Evolutionary conservation across 345 rosid species (phyloP), one percentile per base, ranked within the genome.

Genomic region (Xanthoceras sorbifolium): DNA sequence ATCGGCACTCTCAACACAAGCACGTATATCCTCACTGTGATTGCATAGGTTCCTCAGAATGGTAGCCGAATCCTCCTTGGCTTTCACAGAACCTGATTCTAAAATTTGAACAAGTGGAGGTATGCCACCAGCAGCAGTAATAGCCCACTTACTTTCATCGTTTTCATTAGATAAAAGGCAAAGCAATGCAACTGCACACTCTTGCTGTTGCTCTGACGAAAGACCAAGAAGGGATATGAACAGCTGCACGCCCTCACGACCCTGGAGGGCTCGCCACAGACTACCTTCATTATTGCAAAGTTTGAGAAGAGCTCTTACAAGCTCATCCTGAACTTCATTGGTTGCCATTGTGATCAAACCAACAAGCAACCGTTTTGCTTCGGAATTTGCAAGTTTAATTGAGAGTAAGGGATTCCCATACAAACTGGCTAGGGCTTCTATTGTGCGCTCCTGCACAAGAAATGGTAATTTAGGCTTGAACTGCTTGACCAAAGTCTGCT

Each of bases 91-190:
- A 9, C 99, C 99, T 48, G 92, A 90, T 89, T 97, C 99, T 62
- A 97, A 86, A 87, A 97, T 97, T 80, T 91, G 99, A 78, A 97
- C 99, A 66, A 97, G 97, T 9, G 99, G 99, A 82, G 99, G 99
- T 83, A 97, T 97, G 70, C 99, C 99, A 88, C 98, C 99, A 80
- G 99, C 99, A 77, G 99, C 99, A 63, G 99, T 97, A 82, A 97
- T 94, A 54, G 99, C 99, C 99, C 99, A 97, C 85, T 97, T 97
- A 82, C 99, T 97, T 81, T 97, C 99, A 81, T 97, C 99, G 64
- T 97, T 94, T 88, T 97, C 98, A 70, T 92, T 87, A 32, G 99
- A 94, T 73, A 97, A 83, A 78, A 97, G 96, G 80, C 91, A 91
- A 74, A 97, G 95, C 84, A 97, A 89, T 67, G 98, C 98, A 84